A percentile compares a stretch with the other conserved stretches of the same genome.
phyloP scores from a whole-genome alignment of 306 rosid species.

The Castanea mollissima region DNA sequence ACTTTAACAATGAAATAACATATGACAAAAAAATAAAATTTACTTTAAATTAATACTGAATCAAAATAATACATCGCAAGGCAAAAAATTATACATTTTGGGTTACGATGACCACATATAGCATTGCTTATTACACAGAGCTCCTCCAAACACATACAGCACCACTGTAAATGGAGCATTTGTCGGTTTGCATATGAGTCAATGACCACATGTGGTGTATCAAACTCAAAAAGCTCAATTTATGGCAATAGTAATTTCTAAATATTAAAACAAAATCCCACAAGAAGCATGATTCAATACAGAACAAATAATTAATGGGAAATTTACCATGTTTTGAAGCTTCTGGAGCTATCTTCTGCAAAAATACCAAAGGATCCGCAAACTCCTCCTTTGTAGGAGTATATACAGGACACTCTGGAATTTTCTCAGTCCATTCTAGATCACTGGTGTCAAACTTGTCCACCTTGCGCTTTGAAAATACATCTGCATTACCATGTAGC shows the following conservation, averaged over 20 bases:
- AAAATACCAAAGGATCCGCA: slow-evolving; percentile 83
- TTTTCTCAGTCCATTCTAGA: slow-evolving; percentile 79
- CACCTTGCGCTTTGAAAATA: slow-evolving; percentile 69
- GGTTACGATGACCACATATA: too few species aligned
- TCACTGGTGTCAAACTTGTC: slow-evolving; percentile 81
- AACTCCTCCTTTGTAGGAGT: slow-evolving; percentile 88
- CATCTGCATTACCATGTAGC: slow-evolving; percentile 52
- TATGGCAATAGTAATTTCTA: not conserved
- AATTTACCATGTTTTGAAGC: slow-evolving; percentile 84
- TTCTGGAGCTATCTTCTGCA: slow-evolving; percentile 95
- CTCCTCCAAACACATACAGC: not conserved
- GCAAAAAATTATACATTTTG: too few species aligned
- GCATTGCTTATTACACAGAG: too few species aligned
- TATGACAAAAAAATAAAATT: too few species aligned
- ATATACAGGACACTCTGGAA: slow-evolving; percentile 89
- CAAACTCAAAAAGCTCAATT: not conserved
- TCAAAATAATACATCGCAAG: too few species aligned
- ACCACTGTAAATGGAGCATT: not conserved
- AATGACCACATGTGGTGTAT: not conserved
- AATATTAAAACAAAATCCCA: not conserved
- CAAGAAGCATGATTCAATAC: not conserved
- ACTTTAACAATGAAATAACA: too few species aligned
- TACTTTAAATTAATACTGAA: too few species aligned
- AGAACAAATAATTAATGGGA: not conserved
- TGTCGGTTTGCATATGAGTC: not conserved